Evolutionary conservation across 192 early-diverging fungal genomes (phyloP).

Genomic region (Backusella mclennaniae): DNA sequence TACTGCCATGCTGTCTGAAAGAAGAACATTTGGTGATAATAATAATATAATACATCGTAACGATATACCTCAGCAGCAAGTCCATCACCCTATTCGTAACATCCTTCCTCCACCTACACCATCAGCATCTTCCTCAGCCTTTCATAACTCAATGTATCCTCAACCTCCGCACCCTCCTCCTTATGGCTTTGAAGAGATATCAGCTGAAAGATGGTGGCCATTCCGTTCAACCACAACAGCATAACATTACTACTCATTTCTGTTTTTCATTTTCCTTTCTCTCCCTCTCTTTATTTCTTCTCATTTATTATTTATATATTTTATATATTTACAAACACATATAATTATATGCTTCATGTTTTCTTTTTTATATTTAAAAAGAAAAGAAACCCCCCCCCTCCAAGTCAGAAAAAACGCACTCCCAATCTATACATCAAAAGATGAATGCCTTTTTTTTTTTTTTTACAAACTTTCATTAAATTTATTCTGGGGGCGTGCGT

Average conservation of each 20-base stretch:
- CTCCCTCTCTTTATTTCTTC: background rate
- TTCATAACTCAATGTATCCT: constrained; percentile 6
- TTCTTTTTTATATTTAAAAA: background rate
- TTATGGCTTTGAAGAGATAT: constrained; percentile 5
- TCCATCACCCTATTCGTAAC: background rate
- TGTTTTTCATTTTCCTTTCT: background rate
- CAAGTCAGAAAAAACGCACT: background rate
- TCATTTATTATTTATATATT: background rate
- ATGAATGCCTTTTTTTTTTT: background rate
- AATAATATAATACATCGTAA: background rate
- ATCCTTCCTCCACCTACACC: constrained; percentile 9
- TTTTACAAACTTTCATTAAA: background rate
- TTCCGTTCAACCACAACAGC: constrained; percentile 12
- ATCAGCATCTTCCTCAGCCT: background rate
- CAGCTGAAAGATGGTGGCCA: constrained; percentile 12
- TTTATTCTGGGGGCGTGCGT: background rate
- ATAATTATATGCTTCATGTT: background rate
- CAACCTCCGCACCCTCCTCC: background rate
- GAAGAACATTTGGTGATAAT: background rate
- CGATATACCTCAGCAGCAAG: background rate
- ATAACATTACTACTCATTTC: background rate
- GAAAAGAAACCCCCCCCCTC: background rate
- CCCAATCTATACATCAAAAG: background rate
- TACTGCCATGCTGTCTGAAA: background rate
- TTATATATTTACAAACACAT: background rate